phyloP scores from a whole-genome alignment of 2,329 filamentous ascomycete genomes.

The Ascocoryne sarcoides region DNA sequence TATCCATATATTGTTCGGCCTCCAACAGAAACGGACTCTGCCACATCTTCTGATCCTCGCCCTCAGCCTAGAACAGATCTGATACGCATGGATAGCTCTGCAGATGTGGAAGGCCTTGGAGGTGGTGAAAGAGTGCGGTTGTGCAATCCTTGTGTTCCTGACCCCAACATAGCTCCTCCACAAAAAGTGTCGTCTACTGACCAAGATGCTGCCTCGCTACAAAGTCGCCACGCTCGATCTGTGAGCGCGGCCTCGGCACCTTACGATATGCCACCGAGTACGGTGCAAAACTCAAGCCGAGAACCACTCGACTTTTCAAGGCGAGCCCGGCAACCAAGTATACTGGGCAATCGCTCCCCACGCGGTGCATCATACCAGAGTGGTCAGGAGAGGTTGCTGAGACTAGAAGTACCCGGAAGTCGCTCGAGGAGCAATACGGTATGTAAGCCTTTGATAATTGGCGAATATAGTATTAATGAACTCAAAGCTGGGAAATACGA shows the following conservation, averaged over 20 bases:
- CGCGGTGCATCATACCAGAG: conserved; percentile 3
- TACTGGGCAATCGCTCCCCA: conserved; percentile 1
- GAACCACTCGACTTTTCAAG: conserved; percentile 3
- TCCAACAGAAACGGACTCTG: conserved; percentile 32
- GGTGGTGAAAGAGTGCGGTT: conserved; percentile 61
- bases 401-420: conserved; percentile 9
- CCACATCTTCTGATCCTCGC: background rate
- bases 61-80: conserved; percentile 3
- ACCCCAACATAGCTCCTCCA: conserved; percentile 53
- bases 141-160: conserved; percentile 65
- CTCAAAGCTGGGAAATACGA: too few relatives aligned
- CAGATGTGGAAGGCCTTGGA: conserved; percentile 34
- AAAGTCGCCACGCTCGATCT: conserved; percentile 12
- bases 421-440: conserved; percentile 24
- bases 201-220: background rate
- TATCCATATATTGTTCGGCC: conserved; percentile 86
- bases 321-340: conserved; percentile 9
- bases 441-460: too few relatives aligned
- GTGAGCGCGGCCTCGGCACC: conserved; percentile 9
- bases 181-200: background rate
- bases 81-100: conserved; percentile 13
- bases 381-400: conserved; percentile 7
- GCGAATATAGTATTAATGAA: too few relatives aligned
- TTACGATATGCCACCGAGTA: background rate
- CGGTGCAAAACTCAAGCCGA: background rate